Conservation (phyloP, 495 filamentous ascomycete species). For the Aspergillus coremiiformis region DNA sequence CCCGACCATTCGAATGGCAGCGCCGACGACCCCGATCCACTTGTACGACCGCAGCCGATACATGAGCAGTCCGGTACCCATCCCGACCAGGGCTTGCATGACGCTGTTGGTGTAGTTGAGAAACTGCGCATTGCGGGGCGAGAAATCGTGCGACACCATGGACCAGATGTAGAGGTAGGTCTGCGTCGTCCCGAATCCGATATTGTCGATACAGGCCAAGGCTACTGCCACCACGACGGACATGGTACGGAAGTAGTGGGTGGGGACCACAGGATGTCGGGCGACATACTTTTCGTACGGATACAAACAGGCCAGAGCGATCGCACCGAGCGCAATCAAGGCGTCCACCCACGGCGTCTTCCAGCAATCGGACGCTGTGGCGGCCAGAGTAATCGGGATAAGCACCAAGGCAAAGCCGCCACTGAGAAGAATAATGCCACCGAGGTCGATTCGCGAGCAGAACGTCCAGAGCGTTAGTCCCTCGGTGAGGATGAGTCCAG, state of each 20-base stretch:
- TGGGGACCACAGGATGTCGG: slow-evolving; percentile 37
- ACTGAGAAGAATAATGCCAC: slow-evolving; percentile 35
- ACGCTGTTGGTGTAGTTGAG: slow-evolving; percentile 40
- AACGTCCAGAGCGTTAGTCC: slow-evolving; percentile 32
- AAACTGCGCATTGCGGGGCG: slow-evolving; percentile 37
- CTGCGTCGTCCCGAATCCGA: slow-evolving; percentile 36
- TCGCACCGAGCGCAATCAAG: slow-evolving; percentile 33
- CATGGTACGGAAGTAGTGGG: slow-evolving; percentile 34
- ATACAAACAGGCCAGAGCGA: slow-evolving; percentile 29
- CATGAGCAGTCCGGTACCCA: slow-evolving; percentile 36
- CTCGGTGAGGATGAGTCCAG: slow-evolving; percentile 25
- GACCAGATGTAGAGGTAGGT: slow-evolving; percentile 44
- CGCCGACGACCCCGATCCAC: slow-evolving; percentile 35
- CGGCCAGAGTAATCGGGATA: slow-evolving; percentile 35
- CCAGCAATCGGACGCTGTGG: slow-evolving; percentile 32
- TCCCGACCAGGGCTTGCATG: slow-evolving; percentile 35
- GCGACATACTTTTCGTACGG: slow-evolving; percentile 40
- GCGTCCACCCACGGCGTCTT: slow-evolving; percentile 36
- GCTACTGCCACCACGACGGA: slow-evolving; percentile 33
- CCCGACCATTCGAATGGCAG: slow-evolving; percentile 35
- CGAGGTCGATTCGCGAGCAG: slow-evolving; percentile 41
- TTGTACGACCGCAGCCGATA: slow-evolving; percentile 38
- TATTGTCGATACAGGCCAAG: slow-evolving; percentile 32
- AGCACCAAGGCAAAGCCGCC: slow-evolving; percentile 30
- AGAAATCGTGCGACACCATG: slow-evolving; percentile 34